Evolutionary conservation across 768 basidiomycete genomes (phyloP).

Genomic region (Kwoniella sp.): DNA sequence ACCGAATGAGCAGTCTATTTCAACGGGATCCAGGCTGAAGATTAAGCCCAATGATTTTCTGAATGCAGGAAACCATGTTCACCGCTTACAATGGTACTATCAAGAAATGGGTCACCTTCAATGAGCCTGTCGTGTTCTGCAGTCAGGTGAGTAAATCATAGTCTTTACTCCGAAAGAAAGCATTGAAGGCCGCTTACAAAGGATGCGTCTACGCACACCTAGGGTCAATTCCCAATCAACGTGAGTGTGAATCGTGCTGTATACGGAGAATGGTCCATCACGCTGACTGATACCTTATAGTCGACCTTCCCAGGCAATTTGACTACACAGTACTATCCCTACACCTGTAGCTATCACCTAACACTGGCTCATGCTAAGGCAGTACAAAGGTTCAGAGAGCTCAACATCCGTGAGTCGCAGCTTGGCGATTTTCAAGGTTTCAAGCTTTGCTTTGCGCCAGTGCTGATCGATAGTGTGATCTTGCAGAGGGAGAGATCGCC

Average conservation of each 20-base stretch:
- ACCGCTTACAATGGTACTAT: constrained; percentile 33
- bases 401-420: constrained; percentile 20
- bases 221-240: constrained; percentile 17
- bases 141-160: constrained; percentile 15
- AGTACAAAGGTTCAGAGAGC: constrained; percentile 30
- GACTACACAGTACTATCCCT: constrained; percentile 17
- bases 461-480: not conserved
- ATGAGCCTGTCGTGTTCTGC: constrained; percentile 32
- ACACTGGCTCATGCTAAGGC: constrained; percentile 37
- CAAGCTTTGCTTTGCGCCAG: not conserved
- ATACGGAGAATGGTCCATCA: not conserved
- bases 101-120: constrained; percentile 43
- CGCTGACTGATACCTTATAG: not conserved
- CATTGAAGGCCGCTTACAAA: not conserved
- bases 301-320: constrained; percentile 15
- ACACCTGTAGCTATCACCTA: constrained; percentile 31
- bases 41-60: not conserved
- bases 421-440: too few relatives aligned
- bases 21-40: too few relatives aligned
- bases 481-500: constrained; percentile 55
- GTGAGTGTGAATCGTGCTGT: constrained; percentile 1
- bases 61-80: constrained; percentile 30
- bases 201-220: not conserved
- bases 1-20: too few relatives aligned
- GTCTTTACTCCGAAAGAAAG: too few relatives aligned